phyloP scores from a whole-genome alignment of 208 protist species.

The Acanthamoeba sp. region DNA sequence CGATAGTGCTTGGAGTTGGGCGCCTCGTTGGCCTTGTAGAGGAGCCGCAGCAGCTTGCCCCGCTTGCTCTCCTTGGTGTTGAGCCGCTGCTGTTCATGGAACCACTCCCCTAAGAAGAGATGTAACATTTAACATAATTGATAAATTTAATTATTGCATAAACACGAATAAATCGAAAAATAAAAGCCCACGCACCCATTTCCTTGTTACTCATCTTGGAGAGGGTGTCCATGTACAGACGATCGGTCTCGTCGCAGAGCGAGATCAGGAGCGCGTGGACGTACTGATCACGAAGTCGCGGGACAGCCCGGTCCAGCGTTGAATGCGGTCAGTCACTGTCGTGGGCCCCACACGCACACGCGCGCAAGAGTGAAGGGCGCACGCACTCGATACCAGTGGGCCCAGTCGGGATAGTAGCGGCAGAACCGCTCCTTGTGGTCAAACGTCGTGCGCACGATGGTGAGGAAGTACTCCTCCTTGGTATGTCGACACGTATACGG shows the following conservation, averaged over 20 bases:
- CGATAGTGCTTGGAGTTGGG: not conserved
- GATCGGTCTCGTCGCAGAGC: slow-evolving; percentile 11
- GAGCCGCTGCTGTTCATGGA: not conserved
- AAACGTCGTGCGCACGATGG: not conserved
- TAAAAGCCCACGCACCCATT: not conserved
- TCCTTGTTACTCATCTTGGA: slow-evolving; percentile 1
- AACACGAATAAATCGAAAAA: not conserved
- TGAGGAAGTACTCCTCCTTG: slow-evolving; percentile 17
- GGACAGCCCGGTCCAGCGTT: no score
- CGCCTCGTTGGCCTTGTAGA: slow-evolving; percentile 1
- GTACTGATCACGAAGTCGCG: not conserved
- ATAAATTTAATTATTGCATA: no score
- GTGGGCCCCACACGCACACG: no score
- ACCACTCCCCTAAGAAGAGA: not conserved
- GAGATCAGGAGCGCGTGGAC: not conserved
- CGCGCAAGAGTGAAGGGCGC: not conserved
- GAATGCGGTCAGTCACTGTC: no score
- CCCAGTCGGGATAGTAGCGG: slow-evolving; percentile 7
- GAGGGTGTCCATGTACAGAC: not conserved
- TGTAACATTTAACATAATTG: no score
- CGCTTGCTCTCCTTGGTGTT: slow-evolving; percentile 13
- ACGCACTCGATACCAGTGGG: slow-evolving; percentile 7
- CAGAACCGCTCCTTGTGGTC: slow-evolving; percentile 16
- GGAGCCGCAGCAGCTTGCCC: not conserved
- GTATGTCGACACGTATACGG: not conserved